These are phyloP conservation scores for Trifolium fragiferum DNA, from an alignment of 306 rosid genomes.

Conservation along the genomic window DNA sequence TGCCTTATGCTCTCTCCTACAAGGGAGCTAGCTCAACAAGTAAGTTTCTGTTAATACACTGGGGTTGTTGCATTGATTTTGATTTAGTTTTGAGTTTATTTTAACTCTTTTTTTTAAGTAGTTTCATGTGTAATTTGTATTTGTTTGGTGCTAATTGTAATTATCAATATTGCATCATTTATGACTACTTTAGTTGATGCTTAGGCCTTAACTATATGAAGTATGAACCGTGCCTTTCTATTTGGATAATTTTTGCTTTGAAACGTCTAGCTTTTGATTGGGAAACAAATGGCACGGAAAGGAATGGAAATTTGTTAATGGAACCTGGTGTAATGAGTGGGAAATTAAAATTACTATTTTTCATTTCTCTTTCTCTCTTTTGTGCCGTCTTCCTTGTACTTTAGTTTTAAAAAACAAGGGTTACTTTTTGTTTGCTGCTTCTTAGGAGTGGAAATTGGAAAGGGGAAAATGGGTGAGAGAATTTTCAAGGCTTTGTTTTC, in stretches of 20 bases:
- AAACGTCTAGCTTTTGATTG: background rate
- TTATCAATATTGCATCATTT: background rate
- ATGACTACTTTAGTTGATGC: background rate
- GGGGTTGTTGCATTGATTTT: slow-evolving; percentile 23
- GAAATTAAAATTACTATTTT: background rate
- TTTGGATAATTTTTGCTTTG: background rate
- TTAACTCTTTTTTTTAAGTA: background rate
- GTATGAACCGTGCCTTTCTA: background rate
- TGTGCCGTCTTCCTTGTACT: background rate
- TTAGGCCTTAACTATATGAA: background rate
- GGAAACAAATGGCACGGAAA: background rate
- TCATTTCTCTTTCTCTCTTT: background rate
- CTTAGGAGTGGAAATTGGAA: background rate
- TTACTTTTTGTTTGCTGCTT: background rate
- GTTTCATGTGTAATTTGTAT: background rate
- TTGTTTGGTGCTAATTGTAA: background rate
- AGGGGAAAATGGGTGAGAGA: background rate
- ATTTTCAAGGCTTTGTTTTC: background rate
- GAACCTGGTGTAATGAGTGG: background rate
- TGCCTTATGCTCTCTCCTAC: slow-evolving; percentile 93
- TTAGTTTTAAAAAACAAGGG: background rate
- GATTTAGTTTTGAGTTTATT: background rate
- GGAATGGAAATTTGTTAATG: background rate
- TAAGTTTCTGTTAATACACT: slow-evolving; percentile 43
- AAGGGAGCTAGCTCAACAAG: slow-evolving; percentile 96